phyloP scores from a whole-genome alignment of 2,329 filamentous ascomycete species.

The Chaetomiaceae sp. region DNA sequence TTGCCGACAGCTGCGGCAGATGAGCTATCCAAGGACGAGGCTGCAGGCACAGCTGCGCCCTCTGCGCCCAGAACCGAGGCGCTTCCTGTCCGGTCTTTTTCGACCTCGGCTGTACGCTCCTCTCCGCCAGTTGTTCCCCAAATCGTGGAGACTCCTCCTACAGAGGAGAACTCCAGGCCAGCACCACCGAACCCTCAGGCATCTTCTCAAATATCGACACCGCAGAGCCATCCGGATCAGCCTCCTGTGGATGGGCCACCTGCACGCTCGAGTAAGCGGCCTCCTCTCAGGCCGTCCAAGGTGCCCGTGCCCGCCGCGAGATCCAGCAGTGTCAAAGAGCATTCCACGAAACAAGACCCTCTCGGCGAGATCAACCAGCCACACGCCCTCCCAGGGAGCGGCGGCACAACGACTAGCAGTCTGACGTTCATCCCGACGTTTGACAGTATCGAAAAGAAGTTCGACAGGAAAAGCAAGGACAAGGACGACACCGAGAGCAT shows the following conservation, averaged over 20 bases:
- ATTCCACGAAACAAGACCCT: conserved; percentile 26
- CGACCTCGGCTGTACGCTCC: conserved; percentile 32
- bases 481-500: conserved; percentile 59
- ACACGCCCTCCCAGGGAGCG: conserved; percentile 65
- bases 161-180: conserved; percentile 33
- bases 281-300: conserved; percentile 20
- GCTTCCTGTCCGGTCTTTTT: conserved; percentile 33
- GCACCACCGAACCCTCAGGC: conserved; percentile 45
- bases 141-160: conserved; percentile 60
- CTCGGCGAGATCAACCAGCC: conserved; percentile 64
- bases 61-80: conserved; percentile 31
- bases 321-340: conserved; percentile 16
- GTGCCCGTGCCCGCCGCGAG: conserved; percentile 5
- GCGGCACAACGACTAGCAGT: conserved; percentile 64
- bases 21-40: conserved; percentile 16
- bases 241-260: conserved; percentile 27
- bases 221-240: conserved; percentile 45
- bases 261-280: conserved; percentile 31
- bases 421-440: conserved; percentile 77
- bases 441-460: conserved; percentile 51
- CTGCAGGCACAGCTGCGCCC: conserved; percentile 10
- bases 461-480: conserved; percentile 71
- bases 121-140: conserved; percentile 44
- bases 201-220: conserved; percentile 44
- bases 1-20: conserved; percentile 8